phyloP scores from a whole-genome alignment of 352 stramenopile species.

The Phytophthora sp. region DNA sequence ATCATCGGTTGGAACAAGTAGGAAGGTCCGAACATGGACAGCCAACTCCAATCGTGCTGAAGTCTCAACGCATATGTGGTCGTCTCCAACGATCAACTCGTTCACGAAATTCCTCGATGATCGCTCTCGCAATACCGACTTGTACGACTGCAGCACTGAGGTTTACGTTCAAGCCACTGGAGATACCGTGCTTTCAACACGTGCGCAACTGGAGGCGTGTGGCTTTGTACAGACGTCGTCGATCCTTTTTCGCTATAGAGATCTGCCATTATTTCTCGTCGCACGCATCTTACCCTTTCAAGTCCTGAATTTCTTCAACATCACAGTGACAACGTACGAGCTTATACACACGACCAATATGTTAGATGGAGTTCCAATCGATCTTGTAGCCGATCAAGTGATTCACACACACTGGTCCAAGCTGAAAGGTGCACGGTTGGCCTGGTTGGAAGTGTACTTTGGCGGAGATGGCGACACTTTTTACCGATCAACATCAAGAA shows the following conservation, averaged over 20 bases:
- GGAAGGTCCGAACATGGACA: too few relatives aligned
- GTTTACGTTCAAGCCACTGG: constrained; percentile 29
- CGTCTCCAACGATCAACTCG: constrained; percentile 25
- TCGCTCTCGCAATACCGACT: constrained; percentile 25
- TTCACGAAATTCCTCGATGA: constrained; percentile 49
- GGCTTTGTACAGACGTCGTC: constrained; percentile 37
- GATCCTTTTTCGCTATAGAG: constrained; percentile 41
- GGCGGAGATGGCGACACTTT: constrained; percentile 20
- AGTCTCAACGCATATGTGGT: too few relatives aligned
- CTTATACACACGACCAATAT: constrained; percentile 18
- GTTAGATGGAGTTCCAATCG: constrained; percentile 19
- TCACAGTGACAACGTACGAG: constrained; percentile 41
- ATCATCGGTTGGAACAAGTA: constrained; percentile 2
- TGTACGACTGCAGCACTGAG: constrained; percentile 39
- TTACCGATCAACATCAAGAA: too few relatives aligned
- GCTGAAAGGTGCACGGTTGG: constrained; percentile 25
- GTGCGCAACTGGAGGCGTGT: constrained; percentile 34
- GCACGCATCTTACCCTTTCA: constrained; percentile 27
- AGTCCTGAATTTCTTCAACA: constrained; percentile 40
- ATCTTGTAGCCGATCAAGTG: constrained; percentile 33
- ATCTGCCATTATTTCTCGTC: constrained; percentile 33
- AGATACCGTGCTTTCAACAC: constrained; percentile 28
- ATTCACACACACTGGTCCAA: constrained; percentile 38
- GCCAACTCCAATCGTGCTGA: too few relatives aligned
- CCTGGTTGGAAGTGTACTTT: constrained; percentile 11